These are phyloP conservation scores for Debaryomyces castellii DNA, from an alignment of 805 yeast genomes.

Conservation along the genomic window DNA sequence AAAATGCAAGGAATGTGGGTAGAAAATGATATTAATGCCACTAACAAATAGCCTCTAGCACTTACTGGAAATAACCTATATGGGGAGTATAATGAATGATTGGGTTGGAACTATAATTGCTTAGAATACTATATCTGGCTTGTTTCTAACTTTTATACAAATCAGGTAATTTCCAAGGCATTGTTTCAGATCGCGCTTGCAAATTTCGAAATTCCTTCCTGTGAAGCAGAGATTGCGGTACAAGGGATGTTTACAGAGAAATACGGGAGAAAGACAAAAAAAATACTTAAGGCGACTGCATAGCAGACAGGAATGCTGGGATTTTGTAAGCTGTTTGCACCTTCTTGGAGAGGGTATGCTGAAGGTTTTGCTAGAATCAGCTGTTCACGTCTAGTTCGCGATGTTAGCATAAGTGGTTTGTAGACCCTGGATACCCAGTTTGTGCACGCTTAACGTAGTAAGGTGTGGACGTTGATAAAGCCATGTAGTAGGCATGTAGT, in stretches of 20 bases:
- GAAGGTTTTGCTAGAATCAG: no score
- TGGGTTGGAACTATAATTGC: background rate
- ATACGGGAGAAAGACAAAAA: background rate
- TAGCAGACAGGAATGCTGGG: no score
- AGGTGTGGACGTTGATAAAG: no score
- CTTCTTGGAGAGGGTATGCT: no score
- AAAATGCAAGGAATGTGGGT: background rate
- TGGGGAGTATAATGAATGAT: background rate
- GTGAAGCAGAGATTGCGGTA: background rate
- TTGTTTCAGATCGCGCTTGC: conserved; percentile 2
- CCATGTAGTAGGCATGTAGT: no score
- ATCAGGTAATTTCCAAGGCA: background rate
- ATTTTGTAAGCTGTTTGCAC: no score
- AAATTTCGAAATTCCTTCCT: background rate
- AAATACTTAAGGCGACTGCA: no score
- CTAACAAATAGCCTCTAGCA: background rate
- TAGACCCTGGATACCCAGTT: no score
- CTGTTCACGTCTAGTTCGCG: no score
- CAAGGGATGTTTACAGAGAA: background rate
- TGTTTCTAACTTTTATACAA: conserved; percentile 4
- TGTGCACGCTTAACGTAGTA: no score
- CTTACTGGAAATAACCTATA: background rate
- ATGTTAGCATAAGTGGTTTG: no score
- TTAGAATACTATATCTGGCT: background rate
- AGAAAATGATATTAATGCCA: background rate